Percentiles rank a stretch among this genome's conserved stretches.
phyloP scores from a whole-genome alignment of 352 stramenopile genomes.

The Elongisporangium prolatum region DNA sequence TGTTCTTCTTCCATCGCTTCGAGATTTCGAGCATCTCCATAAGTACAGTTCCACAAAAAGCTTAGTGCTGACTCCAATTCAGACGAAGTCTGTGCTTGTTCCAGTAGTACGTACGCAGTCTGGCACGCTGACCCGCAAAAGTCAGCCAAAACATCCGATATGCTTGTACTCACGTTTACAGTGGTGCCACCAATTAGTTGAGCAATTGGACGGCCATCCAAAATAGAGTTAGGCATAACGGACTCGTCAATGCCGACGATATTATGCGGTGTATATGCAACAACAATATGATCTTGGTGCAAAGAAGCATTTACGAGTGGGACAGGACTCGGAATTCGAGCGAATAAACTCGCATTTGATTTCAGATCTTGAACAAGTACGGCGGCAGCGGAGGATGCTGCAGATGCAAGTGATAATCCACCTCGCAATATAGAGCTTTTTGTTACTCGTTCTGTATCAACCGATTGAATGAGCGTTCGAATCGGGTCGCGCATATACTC shows the following conservation, averaged over 20 bases:
- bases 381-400: constrained; percentile 53
- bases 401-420: constrained; percentile 51
- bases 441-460: constrained; percentile 50
- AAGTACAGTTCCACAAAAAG: constrained; percentile 30
- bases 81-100: constrained; percentile 25
- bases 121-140: constrained; percentile 45
- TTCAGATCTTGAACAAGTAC: constrained; percentile 75
- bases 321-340: constrained; percentile 43
- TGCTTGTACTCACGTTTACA: constrained; percentile 15
- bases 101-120: constrained; percentile 47
- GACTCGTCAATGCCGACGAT: constrained; percentile 26
- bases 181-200: constrained; percentile 50
- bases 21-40: constrained; percentile 34
- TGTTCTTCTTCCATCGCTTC: constrained; percentile 64
- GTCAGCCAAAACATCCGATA: constrained; percentile 36
- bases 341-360: constrained; percentile 40
- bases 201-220: constrained; percentile 48
- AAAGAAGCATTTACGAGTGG: constrained; percentile 47
- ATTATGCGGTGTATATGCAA: constrained; percentile 45
- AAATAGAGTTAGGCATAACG: constrained; percentile 37
- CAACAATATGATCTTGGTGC: constrained; percentile 38
- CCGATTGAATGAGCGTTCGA: constrained; percentile 57
- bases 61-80: constrained; percentile 49
- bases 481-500: constrained; percentile 66
- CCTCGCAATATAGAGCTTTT: constrained; percentile 41